Evolutionary conservation across 1,284 basidiomycete genomes (phyloP).

Genomic region (Earliella scabrosa): DNA sequence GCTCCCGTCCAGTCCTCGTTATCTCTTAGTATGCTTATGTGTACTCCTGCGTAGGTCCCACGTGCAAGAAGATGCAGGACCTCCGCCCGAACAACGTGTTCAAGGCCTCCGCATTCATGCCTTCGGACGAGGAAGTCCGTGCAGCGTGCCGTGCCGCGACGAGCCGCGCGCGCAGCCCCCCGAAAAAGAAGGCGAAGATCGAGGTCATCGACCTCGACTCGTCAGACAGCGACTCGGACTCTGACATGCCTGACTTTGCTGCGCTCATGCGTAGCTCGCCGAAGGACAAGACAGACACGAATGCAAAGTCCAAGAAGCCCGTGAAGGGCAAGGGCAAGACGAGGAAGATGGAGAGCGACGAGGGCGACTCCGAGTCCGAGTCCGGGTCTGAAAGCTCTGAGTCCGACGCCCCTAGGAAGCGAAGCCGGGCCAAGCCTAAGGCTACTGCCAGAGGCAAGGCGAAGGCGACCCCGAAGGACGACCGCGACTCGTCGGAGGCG

Average conservation of each 20-base stretch:
- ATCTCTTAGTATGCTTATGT: too few relatives aligned
- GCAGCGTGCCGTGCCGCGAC: constrained; percentile 28
- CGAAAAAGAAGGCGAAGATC: constrained; percentile 10
- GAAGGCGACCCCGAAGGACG: constrained; percentile 7
- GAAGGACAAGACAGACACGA: not conserved
- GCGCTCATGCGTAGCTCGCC: constrained; percentile 30
- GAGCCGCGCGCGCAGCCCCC: constrained; percentile 5
- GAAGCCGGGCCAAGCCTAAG: constrained; percentile 1
- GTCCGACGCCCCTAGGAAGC: not conserved
- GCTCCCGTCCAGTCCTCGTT: constrained; percentile 18
- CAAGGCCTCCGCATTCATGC: constrained; percentile 59
- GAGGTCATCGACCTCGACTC: constrained; percentile 33
- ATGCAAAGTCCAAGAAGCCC: not conserved
- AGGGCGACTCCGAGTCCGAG: constrained; percentile 1
- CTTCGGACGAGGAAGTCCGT: constrained; percentile 40
- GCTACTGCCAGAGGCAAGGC: not conserved
- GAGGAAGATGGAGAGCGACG: not conserved
- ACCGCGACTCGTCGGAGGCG: constrained; percentile 6
- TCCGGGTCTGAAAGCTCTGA: not conserved
- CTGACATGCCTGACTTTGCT: constrained; percentile 49
- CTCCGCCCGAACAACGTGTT: constrained; percentile 53
- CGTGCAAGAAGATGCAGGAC: constrained; percentile 61
- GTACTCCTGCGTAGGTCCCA: constrained; percentile 46
- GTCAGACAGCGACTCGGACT: constrained; percentile 38
- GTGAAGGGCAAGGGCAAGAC: constrained; percentile 1